Conservation (phyloP, 169 alveolate species). For the Plasmodium gaboni region DNA sequence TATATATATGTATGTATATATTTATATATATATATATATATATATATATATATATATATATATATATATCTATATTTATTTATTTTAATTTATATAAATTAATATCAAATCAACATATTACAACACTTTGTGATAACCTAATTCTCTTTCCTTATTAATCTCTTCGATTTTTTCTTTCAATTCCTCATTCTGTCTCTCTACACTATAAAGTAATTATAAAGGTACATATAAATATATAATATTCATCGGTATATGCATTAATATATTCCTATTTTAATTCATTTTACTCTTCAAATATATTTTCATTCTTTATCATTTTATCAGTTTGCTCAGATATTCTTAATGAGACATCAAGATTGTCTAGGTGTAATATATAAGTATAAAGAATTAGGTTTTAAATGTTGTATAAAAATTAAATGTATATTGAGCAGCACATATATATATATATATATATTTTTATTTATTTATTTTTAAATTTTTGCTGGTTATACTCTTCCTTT, state of each 20-base stretch:
- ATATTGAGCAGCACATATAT: no score
- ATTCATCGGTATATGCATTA: background rate
- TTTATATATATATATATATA: background rate
- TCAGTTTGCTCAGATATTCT: slow-evolving; percentile 60
- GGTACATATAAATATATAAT: background rate
- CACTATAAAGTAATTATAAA: background rate
- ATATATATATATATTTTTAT: background rate
- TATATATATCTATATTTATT: background rate
- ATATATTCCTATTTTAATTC: no score
- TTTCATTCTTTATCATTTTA: slow-evolving; percentile 45
- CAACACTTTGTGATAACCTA: slow-evolving; percentile 7
- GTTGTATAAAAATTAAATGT: no score
- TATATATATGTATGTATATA: no score
- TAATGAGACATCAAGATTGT: slow-evolving; percentile 41
- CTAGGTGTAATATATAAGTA: slow-evolving; percentile 1
- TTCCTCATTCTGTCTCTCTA: slow-evolving; percentile 44
- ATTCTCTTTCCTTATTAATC: slow-evolving; percentile 40
- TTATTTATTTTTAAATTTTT: slow-evolving; percentile 1
- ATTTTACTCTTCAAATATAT: slow-evolving; percentile 43
- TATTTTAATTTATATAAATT: background rate
- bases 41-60: background rate
- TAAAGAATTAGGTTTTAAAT: no score
- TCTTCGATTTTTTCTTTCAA: slow-evolving; percentile 48
- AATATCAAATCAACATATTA: no score
- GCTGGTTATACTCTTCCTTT: slow-evolving; percentile 43